Conservation (phyloP, 129 eudicot genomes). For the Logfia minima region DNA sequence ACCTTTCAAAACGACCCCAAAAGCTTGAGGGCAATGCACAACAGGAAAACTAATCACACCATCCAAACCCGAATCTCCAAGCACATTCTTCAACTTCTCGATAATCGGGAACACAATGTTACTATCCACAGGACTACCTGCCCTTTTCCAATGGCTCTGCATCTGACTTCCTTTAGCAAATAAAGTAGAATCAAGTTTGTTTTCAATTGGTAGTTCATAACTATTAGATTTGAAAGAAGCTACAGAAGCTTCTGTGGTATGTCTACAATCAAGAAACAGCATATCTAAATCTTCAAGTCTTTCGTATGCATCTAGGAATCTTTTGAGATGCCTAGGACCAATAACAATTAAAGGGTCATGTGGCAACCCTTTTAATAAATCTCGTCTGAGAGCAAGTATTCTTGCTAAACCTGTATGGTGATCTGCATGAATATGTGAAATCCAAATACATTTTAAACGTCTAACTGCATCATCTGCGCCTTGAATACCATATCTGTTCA, state of each 20-base stretch:
- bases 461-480: conserved; percentile 76
- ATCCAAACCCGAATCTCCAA: conserved; percentile 78
- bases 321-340: conserved; percentile 74
- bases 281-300: conserved; percentile 83
- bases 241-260: conserved; percentile 61
- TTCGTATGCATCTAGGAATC: conserved; percentile 74
- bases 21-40: conserved; percentile 81
- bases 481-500: conserved; percentile 58
- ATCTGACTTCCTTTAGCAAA: conserved; percentile 63
- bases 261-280: conserved; percentile 87
- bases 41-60: conserved; percentile 73
- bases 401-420: conserved; percentile 91
- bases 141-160: conserved; percentile 68
- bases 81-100: conserved; percentile 45
- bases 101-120: conserved; percentile 36
- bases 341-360: conserved; percentile 75
- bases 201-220: conserved; percentile 12
- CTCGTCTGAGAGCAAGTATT: conserved; percentile 78
- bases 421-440: conserved; percentile 93
- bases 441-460: conserved; percentile 76
- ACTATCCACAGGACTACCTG: conserved; percentile 42
- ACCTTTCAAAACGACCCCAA: conserved; percentile 70
- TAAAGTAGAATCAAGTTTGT: conserved; percentile 17
- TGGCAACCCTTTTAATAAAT: conserved; percentile 63
- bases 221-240: conserved; percentile 50